Percentiles rank a stretch among this genome's conserved stretches.
phyloP scores from a whole-genome alignment of 768 basidiomycete genomes.

The Tephrocybe sp. region DNA sequence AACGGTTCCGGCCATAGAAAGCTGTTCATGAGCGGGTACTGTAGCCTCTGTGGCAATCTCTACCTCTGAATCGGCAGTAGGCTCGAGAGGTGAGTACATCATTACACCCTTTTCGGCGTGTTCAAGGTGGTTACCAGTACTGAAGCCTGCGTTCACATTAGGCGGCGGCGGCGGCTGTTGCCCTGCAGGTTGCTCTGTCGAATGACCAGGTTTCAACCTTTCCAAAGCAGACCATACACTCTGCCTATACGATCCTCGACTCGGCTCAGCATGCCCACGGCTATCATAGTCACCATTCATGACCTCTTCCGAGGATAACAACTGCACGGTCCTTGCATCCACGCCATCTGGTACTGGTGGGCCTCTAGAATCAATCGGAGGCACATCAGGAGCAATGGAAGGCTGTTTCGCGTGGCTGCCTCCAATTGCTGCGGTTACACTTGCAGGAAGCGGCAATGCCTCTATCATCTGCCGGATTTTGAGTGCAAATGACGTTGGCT shows the following conservation, averaged over 20 bases:
- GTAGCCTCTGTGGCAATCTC: slow-evolving; percentile 57
- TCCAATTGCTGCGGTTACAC: slow-evolving; percentile 16
- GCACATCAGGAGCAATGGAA: not conserved
- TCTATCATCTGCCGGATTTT: slow-evolving; percentile 35
- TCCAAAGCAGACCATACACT: slow-evolving; percentile 66
- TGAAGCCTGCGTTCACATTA: slow-evolving; percentile 12
- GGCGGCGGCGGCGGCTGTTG: slow-evolving; percentile 6
- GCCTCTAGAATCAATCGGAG: slow-evolving; percentile 23
- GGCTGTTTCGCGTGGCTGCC: slow-evolving; percentile 10
- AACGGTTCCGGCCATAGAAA: not conserved
- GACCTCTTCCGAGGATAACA: slow-evolving; percentile 56
- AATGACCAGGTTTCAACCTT: slow-evolving; percentile 27
- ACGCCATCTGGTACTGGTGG: slow-evolving; percentile 40
- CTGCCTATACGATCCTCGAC: slow-evolving; percentile 23
- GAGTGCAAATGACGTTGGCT: slow-evolving; percentile 35
- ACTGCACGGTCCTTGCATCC: slow-evolving; percentile 45
- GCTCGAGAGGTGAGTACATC: slow-evolving; percentile 73
- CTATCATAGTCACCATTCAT: slow-evolving; percentile 53
- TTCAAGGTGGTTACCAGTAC: slow-evolving; percentile 19
- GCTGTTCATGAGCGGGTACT: slow-evolving; percentile 34
- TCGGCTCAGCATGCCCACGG: slow-evolving; percentile 22
- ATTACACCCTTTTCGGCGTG: slow-evolving; percentile 59
- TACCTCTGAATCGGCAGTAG: slow-evolving; percentile 57
- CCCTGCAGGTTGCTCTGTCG: slow-evolving; percentile 16
- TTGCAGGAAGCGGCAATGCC: slow-evolving; percentile 29